Evolutionary conservation across 192 early-diverging fungal genomes (phyloP).

Genomic region (Coemansia asiatica): DNA sequence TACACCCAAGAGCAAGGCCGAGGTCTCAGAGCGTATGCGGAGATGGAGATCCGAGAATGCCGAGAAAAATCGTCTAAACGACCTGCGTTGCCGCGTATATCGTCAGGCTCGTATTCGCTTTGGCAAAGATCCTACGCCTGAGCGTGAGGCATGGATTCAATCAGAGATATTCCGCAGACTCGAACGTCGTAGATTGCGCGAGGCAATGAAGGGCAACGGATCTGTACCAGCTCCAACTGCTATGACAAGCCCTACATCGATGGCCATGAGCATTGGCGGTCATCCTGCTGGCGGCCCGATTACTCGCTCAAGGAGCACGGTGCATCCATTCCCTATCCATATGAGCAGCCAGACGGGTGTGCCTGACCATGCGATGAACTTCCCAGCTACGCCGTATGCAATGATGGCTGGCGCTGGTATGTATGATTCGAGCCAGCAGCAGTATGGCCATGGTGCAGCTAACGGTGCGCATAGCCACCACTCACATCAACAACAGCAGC

Average conservation of each 20-base stretch:
- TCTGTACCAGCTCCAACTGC: slow-evolving; percentile 42
- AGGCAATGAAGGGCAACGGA: slow-evolving; percentile 49
- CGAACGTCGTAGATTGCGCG: slow-evolving; percentile 49
- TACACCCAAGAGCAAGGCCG: slow-evolving; percentile 53
- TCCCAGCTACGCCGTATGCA: slow-evolving; percentile 42
- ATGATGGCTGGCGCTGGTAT: slow-evolving; percentile 39
- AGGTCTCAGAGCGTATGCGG: slow-evolving; percentile 57
- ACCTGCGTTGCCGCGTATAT: slow-evolving; percentile 73
- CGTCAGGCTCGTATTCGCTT: slow-evolving; percentile 62
- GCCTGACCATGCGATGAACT: slow-evolving; percentile 42
- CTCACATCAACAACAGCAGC: slow-evolving; percentile 9
- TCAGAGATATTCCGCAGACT: slow-evolving; percentile 61
- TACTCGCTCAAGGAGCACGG: slow-evolving; percentile 45
- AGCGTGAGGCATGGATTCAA: slow-evolving; percentile 65
- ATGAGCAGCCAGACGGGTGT: slow-evolving; percentile 16
- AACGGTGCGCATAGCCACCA: not conserved
- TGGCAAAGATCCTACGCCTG: slow-evolving; percentile 61
- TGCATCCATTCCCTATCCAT: slow-evolving; percentile 47
- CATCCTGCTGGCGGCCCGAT: slow-evolving; percentile 37
- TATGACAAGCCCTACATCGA: slow-evolving; percentile 23
- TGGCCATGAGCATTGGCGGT: slow-evolving; percentile 23
- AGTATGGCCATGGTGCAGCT: slow-evolving; percentile 12
- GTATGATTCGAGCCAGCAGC: slow-evolving; percentile 26
- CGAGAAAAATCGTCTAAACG: slow-evolving; percentile 64
- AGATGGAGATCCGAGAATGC: slow-evolving; percentile 55